Conservation (phyloP, 768 basidiomycete species). For the Calvatia gigantea region DNA sequence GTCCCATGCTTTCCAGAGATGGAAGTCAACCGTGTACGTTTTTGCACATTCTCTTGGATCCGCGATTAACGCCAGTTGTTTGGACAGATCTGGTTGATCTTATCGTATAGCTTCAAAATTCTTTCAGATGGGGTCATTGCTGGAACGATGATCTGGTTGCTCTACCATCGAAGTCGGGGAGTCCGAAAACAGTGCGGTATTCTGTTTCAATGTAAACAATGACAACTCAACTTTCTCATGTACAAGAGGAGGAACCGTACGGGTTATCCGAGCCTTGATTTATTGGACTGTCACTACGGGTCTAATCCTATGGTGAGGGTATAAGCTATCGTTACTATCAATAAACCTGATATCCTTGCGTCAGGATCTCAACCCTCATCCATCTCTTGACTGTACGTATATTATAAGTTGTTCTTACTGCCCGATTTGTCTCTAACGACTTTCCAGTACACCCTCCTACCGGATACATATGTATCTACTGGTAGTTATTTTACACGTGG, state of each 20-base stretch:
- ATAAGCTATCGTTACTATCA: background rate
- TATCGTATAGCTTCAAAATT: background rate
- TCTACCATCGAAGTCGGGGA: slow-evolving; percentile 4
- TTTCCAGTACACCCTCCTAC: background rate
- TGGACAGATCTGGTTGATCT: slow-evolving; percentile 1
- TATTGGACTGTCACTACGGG: slow-evolving; percentile 6
- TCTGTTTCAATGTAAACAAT: background rate
- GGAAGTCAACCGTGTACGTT: background rate
- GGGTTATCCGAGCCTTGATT: background rate
- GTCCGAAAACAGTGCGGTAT: background rate
- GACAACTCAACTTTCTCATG: background rate
- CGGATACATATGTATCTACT: background rate
- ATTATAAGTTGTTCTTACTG: no score
- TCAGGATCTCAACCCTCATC: slow-evolving; percentile 2
- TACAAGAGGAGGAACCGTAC: background rate
- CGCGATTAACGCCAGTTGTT: no score
- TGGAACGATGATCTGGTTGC: slow-evolving; percentile 1
- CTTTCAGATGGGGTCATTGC: slow-evolving; percentile 4
- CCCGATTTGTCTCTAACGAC: background rate
- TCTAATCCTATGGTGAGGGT: slow-evolving; percentile 1
- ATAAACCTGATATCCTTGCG: background rate
- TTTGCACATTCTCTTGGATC: background rate
- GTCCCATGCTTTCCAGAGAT: background rate
- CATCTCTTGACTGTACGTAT: background rate
- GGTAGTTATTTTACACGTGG: background rate